A percentile compares a stretch with the other conserved stretches of the same genome.
Evolutionary conservation across 176 grass and related monocot genomes (phyloP).

Genomic region (Eremochloa ophiuroides): DNA sequence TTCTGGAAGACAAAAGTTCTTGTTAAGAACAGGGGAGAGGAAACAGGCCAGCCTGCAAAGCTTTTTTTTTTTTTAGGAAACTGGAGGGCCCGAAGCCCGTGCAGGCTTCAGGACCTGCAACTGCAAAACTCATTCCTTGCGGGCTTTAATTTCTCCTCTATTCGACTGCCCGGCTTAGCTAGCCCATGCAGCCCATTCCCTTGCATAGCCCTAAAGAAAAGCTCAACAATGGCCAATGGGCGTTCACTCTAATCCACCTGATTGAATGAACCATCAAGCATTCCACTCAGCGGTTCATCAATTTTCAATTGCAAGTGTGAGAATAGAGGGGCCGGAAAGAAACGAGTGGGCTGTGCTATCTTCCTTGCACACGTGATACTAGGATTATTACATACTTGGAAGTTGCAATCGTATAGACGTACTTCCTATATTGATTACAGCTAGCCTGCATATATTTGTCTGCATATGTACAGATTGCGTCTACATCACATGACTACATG

Average conservation of each 20-base stretch:
- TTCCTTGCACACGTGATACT: not conserved
- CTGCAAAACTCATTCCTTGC: not conserved
- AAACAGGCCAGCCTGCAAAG: not conserved
- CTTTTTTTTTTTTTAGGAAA: no score
- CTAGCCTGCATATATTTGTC: not conserved
- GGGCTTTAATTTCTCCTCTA: not conserved
- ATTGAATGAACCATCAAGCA: no score
- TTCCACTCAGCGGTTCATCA: no score
- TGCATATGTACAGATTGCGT: slow-evolving; percentile 21
- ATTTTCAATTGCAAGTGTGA: not conserved
- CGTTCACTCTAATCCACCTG: no score
- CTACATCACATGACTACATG: not conserved
- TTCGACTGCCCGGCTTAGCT: not conserved
- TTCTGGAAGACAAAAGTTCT: not conserved
- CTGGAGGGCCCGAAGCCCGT: no score
- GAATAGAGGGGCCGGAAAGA: no score
- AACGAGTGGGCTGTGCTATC: not conserved
- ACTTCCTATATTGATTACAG: not conserved
- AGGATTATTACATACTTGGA: not conserved
- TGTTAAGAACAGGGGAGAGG: not conserved
- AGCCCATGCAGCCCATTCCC: not conserved
- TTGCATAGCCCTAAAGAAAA: not conserved
- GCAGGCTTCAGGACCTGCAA: no score
- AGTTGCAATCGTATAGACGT: not conserved
- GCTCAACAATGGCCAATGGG: not conserved